A percentile compares a stretch with the other conserved stretches of the same genome.
These are phyloP conservation scores for Eucalyptus victrix DNA, from an alignment of 345 rosid genomes.

Conservation along the genomic window DNA sequence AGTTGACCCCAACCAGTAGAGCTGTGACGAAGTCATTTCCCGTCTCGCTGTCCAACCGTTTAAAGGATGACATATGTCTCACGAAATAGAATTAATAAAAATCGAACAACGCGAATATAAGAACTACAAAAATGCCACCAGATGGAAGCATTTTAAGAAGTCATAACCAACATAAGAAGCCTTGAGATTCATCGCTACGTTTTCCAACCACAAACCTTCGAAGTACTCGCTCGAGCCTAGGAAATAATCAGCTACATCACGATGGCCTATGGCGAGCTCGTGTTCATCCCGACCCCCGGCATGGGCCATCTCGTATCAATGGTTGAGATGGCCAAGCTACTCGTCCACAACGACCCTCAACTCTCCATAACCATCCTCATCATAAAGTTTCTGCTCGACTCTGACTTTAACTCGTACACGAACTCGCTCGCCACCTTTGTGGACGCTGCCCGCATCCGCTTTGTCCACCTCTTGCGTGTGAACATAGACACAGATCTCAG, in stretches of 20 bases:
- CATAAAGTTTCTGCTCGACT: neutral
- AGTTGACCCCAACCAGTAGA: neutral
- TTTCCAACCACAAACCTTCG: neutral
- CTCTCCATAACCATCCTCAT: neutral
- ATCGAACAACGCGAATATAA: neutral
- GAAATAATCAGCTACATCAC: neutral
- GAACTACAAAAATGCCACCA: neutral
- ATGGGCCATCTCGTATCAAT: neutral
- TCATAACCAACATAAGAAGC: neutral
- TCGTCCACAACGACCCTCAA: neutral
- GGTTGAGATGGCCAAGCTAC: constrained; percentile 2
- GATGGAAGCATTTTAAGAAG: neutral
- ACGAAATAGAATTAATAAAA: neutral
- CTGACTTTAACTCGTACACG: neutral
- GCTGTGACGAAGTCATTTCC: neutral
- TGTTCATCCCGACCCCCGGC: neutral
- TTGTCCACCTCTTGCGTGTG: neutral
- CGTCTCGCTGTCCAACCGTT: neutral
- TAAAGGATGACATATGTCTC: neutral
- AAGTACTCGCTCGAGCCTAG: neutral
- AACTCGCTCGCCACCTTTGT: neutral
- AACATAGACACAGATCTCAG: neutral
- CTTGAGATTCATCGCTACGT: neutral
- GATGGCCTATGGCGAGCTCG: neutral
- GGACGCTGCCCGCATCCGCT: neutral